Evolutionary conservation across 75 land plant species (phyloP).

Genomic region (Gnetum montanum): DNA sequence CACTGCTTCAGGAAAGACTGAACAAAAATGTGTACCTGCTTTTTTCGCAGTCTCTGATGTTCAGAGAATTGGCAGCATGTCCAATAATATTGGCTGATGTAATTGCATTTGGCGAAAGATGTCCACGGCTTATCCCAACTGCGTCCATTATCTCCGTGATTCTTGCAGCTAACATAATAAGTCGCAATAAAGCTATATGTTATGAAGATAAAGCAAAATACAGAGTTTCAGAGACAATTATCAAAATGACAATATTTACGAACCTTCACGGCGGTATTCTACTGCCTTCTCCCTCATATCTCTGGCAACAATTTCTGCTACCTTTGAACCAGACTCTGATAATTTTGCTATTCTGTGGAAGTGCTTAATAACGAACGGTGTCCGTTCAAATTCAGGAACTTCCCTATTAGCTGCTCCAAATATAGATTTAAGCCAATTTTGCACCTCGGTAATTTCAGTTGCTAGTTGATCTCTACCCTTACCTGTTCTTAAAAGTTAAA

Average conservation of each 20-base stretch:
- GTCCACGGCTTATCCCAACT: conserved; percentile 69
- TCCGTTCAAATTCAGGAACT: conserved; percentile 81
- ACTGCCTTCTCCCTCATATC: conserved; percentile 76
- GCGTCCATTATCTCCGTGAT: conserved; percentile 77
- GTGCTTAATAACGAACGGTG: conserved; percentile 56
- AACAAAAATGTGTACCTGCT: conserved; percentile 40
- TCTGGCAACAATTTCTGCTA: conserved; percentile 56
- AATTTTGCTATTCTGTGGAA: conserved; percentile 56
- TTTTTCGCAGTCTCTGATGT: conserved; percentile 75
- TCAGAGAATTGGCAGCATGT: conserved; percentile 68
- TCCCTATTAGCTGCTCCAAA: conserved; percentile 63
- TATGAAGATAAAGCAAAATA: neutral
- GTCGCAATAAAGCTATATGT: neutral
- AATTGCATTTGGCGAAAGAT: conserved; percentile 57
- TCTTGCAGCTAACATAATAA: conserved; percentile 55
- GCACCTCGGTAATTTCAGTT: conserved; percentile 53
- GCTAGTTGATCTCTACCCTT: too few relatives aligned
- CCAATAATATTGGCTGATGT: conserved; percentile 65
- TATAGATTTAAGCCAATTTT: conserved; percentile 63
- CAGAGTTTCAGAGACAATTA: too few relatives aligned
- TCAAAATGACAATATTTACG: neutral
- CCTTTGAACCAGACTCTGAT: conserved; percentile 68
- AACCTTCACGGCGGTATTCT: conserved; percentile 78
- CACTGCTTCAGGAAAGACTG: neutral
- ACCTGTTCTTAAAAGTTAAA: too few relatives aligned